Evolutionary conservation across 257 asterid species (phyloP).

Genomic region (Solanum chaucha): DNA sequence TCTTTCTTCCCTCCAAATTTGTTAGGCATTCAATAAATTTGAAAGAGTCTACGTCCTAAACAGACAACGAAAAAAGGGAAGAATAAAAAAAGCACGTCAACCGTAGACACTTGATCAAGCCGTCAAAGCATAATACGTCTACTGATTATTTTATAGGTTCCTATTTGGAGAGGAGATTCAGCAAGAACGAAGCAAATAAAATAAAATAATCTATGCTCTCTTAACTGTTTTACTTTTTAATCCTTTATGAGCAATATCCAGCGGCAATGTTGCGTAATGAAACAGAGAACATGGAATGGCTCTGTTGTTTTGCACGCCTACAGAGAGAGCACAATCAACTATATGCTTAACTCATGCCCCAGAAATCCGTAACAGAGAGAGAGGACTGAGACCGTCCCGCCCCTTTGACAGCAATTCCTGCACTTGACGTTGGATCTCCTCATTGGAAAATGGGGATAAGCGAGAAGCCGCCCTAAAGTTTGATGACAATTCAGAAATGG

Average conservation of each 20-base stretch:
- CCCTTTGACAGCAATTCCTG: too few relatives aligned
- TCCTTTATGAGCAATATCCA: neutral
- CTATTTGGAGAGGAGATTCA: too few relatives aligned
- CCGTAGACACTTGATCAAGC: neutral
- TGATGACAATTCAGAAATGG: neutral
- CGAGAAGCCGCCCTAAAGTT: neutral
- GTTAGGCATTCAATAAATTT: neutral
- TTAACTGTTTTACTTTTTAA: neutral
- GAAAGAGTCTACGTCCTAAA: neutral
- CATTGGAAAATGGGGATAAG: too few relatives aligned
- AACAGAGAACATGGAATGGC: neutral
- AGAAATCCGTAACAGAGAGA: neutral
- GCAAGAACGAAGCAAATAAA: neutral
- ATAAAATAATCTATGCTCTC: neutral
- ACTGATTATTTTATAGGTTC: neutral
- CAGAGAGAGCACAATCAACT: neutral
- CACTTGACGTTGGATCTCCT: too few relatives aligned
- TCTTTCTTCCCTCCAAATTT: neutral
- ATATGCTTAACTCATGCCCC: neutral
- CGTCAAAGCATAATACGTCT: neutral
- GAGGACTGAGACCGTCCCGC: too few relatives aligned
- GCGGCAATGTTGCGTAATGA: neutral
- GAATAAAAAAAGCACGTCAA: too few relatives aligned
- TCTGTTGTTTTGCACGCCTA: too few relatives aligned
- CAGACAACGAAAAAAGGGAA: neutral